Evolutionary conservation across 2,329 filamentous ascomycete species (phyloP).

Genomic region (Setomelanomma holmii): DNA sequence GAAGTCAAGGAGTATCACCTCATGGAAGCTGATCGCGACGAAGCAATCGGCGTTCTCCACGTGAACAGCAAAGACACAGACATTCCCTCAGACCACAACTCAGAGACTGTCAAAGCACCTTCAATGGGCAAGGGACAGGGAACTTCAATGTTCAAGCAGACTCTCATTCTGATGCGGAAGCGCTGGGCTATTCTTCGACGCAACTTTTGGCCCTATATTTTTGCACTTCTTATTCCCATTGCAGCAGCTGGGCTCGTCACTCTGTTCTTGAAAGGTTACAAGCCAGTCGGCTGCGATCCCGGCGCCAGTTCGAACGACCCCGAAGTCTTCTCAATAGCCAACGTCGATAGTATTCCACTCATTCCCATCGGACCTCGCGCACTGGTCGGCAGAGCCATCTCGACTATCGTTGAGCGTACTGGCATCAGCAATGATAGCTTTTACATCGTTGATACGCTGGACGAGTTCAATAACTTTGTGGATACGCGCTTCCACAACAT

Average conservation of each 20-base stretch:
- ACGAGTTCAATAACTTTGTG: constrained; percentile 73
- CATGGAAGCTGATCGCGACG: constrained; percentile 33
- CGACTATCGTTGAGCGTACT: constrained; percentile 36
- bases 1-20: constrained; percentile 69
- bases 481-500: constrained; percentile 68
- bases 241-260: constrained; percentile 80
- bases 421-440: constrained; percentile 42
- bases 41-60: constrained; percentile 22
- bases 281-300: constrained; percentile 57
- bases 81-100: constrained; percentile 35
- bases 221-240: constrained; percentile 79
- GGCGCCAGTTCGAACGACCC: constrained; percentile 44
- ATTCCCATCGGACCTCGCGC: constrained; percentile 52
- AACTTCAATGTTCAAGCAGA: constrained; percentile 74
- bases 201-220: constrained; percentile 78
- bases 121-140: constrained; percentile 70
- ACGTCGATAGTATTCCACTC: constrained; percentile 29
- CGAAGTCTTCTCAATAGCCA: constrained; percentile 35
- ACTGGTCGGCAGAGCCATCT: constrained; percentile 33
- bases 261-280: constrained; percentile 71
- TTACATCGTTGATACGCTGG: constrained; percentile 67
- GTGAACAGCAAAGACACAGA: constrained; percentile 29
- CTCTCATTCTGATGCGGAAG: constrained; percentile 77
- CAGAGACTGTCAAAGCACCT: constrained; percentile 38
- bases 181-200: constrained; percentile 77